Conservation (phyloP, 2,329 filamentous ascomycete genomes). For the Aspergillus uvarum region DNA sequence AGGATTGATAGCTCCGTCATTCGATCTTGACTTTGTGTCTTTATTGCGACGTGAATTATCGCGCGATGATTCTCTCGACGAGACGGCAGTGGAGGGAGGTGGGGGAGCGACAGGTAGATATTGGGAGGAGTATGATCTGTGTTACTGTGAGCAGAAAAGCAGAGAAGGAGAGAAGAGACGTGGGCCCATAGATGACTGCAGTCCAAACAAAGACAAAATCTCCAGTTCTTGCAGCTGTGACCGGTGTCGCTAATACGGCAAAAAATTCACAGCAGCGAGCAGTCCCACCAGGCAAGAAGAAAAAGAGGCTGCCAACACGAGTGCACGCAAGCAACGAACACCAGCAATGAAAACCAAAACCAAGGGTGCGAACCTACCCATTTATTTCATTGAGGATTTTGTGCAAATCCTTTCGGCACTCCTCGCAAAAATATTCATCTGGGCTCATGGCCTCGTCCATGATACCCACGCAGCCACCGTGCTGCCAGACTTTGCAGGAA, state of each 20-base stretch:
- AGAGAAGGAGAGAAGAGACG: constrained; percentile 11
- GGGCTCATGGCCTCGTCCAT: constrained; percentile 90
- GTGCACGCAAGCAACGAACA: neutral
- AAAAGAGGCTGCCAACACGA: neutral
- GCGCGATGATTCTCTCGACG: constrained; percentile 45
- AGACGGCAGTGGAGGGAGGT: constrained; percentile 46
- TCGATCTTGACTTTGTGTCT: constrained; percentile 49
- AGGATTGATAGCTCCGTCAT: constrained; percentile 58
- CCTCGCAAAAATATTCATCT: constrained; percentile 97
- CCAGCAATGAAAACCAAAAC: neutral
- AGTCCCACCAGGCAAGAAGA: neutral
- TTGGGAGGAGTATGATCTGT: constrained; percentile 61
- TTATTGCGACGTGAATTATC: constrained; percentile 40
- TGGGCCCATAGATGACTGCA: neutral
- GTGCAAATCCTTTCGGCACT: constrained; percentile 89
- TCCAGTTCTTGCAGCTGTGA: neutral
- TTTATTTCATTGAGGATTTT: constrained; percentile 75
- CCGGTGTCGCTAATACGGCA: neutral
- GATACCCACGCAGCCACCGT: constrained; percentile 95
- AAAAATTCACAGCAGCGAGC: neutral
- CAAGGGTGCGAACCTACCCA: constrained; percentile 64
- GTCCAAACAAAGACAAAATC: neutral
- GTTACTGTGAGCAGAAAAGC: constrained; percentile 30
- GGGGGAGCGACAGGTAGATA: constrained; percentile 59
- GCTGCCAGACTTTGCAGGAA: constrained; percentile 97